phyloP scores from a whole-genome alignment of 768 basidiomycete genomes.

The Psilocybe sp. region DNA sequence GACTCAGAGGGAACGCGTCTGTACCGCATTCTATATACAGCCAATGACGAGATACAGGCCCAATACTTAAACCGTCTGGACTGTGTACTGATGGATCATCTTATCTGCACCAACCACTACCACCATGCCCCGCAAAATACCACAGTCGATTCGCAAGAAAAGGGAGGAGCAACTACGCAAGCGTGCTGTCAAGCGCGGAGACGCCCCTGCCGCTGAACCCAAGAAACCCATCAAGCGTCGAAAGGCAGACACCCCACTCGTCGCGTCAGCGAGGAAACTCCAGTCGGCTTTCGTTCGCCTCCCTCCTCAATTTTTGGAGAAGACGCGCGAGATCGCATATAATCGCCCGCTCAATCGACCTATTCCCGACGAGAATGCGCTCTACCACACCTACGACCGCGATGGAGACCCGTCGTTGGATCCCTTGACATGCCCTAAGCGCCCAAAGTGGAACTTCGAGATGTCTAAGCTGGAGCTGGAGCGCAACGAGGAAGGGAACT shows the following conservation, averaged over 20 bases:
- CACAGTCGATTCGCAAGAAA: conserved; percentile 58
- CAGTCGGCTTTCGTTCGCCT: conserved; percentile 73
- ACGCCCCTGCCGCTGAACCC: conserved; percentile 39
- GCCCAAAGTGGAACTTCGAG: conserved; percentile 87
- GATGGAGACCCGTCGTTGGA: conserved; percentile 14
- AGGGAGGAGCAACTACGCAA: conserved; percentile 74
- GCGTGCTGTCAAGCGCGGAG: conserved; percentile 84
- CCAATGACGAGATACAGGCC: background rate
- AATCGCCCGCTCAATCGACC: conserved; percentile 54
- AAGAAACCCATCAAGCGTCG: conserved; percentile 23
- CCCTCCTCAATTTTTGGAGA: conserved; percentile 55
- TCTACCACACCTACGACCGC: conserved; percentile 29
- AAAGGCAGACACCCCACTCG: conserved; percentile 6
- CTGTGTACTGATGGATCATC: background rate
- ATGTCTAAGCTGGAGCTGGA: conserved; percentile 90
- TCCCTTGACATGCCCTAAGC: conserved; percentile 48
- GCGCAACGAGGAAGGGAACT: conserved; percentile 82
- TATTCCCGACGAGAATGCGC: conserved; percentile 36
- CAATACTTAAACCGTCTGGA: background rate
- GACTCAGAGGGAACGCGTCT: no score
- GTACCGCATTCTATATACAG: no score
- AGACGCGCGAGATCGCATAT: conserved; percentile 55
- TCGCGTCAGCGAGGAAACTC: conserved; percentile 42
- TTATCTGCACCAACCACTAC: conserved; percentile 24
- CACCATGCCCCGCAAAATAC: conserved; percentile 45